Percentiles rank a stretch among this genome's conserved stretches.
Conservation (phyloP, 1,284 basidiomycete species). For the Rhodotorula sp. region DNA sequence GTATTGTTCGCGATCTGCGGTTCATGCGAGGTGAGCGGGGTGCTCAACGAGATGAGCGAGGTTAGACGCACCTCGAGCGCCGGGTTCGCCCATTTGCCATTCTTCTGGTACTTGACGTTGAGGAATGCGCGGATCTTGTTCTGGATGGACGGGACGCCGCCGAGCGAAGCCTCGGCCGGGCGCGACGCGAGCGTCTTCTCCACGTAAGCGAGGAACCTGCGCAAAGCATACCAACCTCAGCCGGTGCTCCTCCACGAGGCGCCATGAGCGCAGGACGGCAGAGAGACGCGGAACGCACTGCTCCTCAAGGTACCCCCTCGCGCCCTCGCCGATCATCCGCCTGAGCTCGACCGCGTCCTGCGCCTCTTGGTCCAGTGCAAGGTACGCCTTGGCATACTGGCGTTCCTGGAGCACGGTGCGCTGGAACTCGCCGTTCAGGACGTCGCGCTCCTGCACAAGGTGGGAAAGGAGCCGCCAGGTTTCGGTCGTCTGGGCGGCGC, state of each 20-base stretch:
- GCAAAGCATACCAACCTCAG: rapidly evolving
- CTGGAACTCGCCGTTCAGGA: conserved; percentile 52
- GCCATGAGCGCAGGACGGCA: conserved; percentile 68
- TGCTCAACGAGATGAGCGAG: neutral
- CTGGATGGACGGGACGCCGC: conserved; percentile 84
- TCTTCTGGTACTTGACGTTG: conserved; percentile 68
- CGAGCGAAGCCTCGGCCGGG: conserved; percentile 81
- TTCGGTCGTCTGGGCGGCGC: conserved; percentile 51
- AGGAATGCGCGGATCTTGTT: conserved; percentile 89
- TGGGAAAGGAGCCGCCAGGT: conserved; percentile 55
- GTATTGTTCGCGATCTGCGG: conserved; percentile 73
- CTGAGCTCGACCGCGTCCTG: conserved; percentile 47
- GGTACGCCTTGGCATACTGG: conserved; percentile 57
- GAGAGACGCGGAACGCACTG: conserved; percentile 62
- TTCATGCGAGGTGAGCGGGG: neutral
- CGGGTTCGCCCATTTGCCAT: conserved; percentile 76
- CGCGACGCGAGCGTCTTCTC: conserved; percentile 81
- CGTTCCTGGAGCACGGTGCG: conserved; percentile 51
- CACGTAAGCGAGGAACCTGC: conserved; percentile 74
- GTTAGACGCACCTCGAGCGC: conserved; percentile 67
- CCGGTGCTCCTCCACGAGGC: neutral
- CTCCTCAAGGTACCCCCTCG: conserved; percentile 59
- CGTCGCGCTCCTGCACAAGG: conserved; percentile 55
- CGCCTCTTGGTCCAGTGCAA: conserved; percentile 44
- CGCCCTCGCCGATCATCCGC: conserved; percentile 45